Base-by-base conservation (phyloP, 78 protist species). In the Fonticula alba region DNA sequence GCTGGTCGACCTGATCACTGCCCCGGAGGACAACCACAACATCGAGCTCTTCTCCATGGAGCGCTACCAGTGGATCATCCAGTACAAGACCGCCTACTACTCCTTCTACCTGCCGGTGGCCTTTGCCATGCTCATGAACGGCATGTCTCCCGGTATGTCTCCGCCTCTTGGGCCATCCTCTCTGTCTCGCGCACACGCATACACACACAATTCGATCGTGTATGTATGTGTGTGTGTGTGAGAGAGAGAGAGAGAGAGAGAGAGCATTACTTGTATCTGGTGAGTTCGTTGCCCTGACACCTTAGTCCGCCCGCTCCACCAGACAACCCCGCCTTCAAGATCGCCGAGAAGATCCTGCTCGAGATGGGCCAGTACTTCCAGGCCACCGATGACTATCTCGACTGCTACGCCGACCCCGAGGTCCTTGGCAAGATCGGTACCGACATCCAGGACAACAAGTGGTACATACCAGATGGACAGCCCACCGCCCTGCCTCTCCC, bases 81-180 rank as follows among this genome's bases (percentile, higher is more conserved):
- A 38, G 43, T 38, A 38, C 43, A 38, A 38, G 43, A 95, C 99
- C 0, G 90, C 97, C 27, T 83, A 67, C 75, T 95, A 95, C 79
- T 86, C 97, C 17, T 92, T 89, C 79, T 89, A 84, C 57, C 73
- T 93, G 33, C 98, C 98, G 32, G 83, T 87, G 32, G 89, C 91
- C 0, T 7, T 61, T 13, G 98, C 89, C 11, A 73, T 87, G 82
- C 29, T 75, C 58, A 50, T 89, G 60, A 66, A 80, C 6, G 91
- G 90, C 38, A 55, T 74, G 19, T 7, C 55, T 22, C 55, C 10
- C 15, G n/a, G 26, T 14, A 17, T 5, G 52, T 3, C n/a, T 47
- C 5, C n/a, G 10, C 22, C 26, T 5, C 26, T 15, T n/a, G n/a
- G n/a, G n/a, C n/a, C n/a, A n/a, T n/a, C n/a, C n/a, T n/a, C n/a